These are phyloP conservation scores for Pleurotus giganteus DNA, from an alignment of 768 basidiomycete genomes.

Conservation along the genomic window DNA sequence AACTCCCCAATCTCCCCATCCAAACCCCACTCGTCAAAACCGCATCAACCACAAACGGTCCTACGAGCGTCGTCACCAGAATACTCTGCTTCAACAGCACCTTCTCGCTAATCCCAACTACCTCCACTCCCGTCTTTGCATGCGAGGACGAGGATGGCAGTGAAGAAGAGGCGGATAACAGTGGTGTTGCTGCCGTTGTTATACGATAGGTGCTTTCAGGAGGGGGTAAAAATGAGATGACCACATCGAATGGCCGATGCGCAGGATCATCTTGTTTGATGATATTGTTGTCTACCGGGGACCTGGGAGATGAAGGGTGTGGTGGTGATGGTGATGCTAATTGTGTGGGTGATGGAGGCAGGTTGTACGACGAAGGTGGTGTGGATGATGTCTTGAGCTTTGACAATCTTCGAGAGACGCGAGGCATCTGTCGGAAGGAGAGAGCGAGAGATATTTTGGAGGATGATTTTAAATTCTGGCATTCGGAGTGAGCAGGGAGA, in stretches of 20 bases:
- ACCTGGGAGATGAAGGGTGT: not conserved
- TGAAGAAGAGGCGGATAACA: not conserved
- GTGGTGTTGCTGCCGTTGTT: not conserved
- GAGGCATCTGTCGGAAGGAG: not conserved
- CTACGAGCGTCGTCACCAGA: conserved; percentile 2
- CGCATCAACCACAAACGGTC: conserved; percentile 5
- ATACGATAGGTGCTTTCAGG: not conserved
- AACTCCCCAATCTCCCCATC: conserved; percentile 2
- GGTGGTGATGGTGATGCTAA: not conserved
- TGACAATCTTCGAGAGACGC: not conserved
- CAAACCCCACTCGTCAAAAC: conserved; percentile 6
- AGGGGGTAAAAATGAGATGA: conserved; percentile 1
- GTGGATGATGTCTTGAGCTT: not conserved
- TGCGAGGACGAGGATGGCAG: not conserved
- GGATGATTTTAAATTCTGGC: not conserved
- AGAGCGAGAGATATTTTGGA: conserved; percentile 7
- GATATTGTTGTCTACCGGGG: not conserved
- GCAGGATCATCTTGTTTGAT: not conserved
- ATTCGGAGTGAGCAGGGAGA: not conserved
- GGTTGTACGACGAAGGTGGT: not conserved
- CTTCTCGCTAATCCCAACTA: conserved; percentile 7
- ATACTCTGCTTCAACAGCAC: conserved; percentile 4
- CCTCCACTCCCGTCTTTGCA: not conserved
- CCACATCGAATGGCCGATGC: not conserved
- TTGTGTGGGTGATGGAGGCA: not conserved